Evolutionary conservation across 306 rosid genomes (phyloP).

Genomic region (Prunus mume): DNA sequence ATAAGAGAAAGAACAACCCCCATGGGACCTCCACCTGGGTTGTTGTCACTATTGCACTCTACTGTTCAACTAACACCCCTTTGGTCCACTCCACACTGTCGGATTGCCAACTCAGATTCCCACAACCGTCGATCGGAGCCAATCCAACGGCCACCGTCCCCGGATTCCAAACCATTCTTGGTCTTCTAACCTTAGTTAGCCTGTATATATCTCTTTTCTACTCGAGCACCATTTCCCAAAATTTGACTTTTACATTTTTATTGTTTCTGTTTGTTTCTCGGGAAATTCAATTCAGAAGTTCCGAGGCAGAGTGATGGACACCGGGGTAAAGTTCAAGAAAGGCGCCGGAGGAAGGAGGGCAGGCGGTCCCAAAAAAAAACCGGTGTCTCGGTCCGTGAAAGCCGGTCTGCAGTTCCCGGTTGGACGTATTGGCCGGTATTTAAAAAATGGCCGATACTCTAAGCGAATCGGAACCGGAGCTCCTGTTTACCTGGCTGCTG

Average conservation of each 20-base stretch:
- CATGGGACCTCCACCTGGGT: no score
- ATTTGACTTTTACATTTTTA: background rate
- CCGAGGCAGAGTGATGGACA: slow-evolving; percentile 22
- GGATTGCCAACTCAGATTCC: slow-evolving; percentile 14
- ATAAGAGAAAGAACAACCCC: no score
- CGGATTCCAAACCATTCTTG: slow-evolving; percentile 6
- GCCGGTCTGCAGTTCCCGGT: slow-evolving; percentile 54
- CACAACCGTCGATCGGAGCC: background rate
- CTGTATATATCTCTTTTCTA: no score
- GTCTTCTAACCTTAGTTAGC: background rate
- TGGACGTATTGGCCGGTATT: slow-evolving; percentile 45
- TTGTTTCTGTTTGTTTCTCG: slow-evolving; percentile 25
- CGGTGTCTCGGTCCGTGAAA: slow-evolving; percentile 41
- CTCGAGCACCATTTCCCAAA: background rate
- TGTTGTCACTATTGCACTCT: no score
- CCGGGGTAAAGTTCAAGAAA: slow-evolving; percentile 38
- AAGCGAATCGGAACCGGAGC: slow-evolving; percentile 49
- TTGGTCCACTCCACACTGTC: background rate
- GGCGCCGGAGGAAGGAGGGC: slow-evolving; percentile 47
- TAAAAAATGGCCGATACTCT: slow-evolving; percentile 49
- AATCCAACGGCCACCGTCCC: background rate
- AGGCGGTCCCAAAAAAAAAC: slow-evolving; percentile 44
- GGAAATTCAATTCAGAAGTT: background rate
- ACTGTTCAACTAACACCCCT: no score
- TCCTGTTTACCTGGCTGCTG: slow-evolving; percentile 49